These are phyloP conservation scores for Apophysomyces sp. DNA, from an alignment of 371 early-diverging fungal species.

Conservation along the genomic window DNA sequence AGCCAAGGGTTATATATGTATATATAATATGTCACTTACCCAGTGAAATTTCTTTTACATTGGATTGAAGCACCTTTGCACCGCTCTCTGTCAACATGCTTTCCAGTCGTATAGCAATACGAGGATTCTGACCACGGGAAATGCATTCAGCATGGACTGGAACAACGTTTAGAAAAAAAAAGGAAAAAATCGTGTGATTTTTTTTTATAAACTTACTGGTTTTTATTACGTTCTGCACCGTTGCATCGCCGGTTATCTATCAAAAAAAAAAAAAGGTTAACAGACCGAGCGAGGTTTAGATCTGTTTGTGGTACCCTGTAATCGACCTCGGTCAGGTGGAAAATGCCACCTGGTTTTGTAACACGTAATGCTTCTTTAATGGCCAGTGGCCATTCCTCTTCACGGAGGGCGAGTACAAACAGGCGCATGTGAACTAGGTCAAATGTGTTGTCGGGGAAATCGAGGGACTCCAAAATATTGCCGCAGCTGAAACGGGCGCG, in stretches of 20 bases:
- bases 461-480: constrained; percentile 45
- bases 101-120: constrained; percentile 14
- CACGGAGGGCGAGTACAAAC: constrained; percentile 22
- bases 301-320: constrained; percentile 12
- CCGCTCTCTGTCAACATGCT: constrained; percentile 8
- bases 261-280: not conserved
- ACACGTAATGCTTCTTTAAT: constrained; percentile 32
- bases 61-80: constrained; percentile 13
- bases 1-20: too few species aligned
- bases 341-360: constrained; percentile 41
- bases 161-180: not conserved
- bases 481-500: not conserved
- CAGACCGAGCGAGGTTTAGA: not conserved
- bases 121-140: constrained; percentile 23
- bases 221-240: not conserved
- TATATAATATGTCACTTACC: too few species aligned
- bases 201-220: not conserved
- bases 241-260: not conserved
- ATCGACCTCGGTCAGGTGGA: constrained; percentile 41
- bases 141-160: not conserved
- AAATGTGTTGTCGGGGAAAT: constrained; percentile 39
- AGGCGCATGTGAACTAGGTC: constrained; percentile 51
- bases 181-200: not conserved
- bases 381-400: constrained; percentile 11
- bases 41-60: constrained; percentile 16